Percentiles rank a stretch among this genome's conserved stretches.
These are phyloP conservation scores for Lachancea sp. DNA, from an alignment of 805 yeast genomes.

Conservation along the genomic window DNA sequence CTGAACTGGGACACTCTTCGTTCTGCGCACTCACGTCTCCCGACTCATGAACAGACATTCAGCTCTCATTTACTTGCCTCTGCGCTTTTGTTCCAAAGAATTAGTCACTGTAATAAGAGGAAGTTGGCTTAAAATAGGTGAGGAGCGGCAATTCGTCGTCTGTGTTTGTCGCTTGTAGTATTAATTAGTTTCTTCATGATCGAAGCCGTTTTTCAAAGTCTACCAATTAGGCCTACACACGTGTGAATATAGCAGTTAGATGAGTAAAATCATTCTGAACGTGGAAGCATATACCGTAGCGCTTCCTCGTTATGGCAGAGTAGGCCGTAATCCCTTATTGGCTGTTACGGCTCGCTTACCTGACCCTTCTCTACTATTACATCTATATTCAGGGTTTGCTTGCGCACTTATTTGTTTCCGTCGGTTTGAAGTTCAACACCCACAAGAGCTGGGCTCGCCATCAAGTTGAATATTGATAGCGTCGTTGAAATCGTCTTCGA, in stretches of 20 bases:
- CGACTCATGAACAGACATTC: slow-evolving; percentile 9
- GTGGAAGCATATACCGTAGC: no score
- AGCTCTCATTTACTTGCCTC: slow-evolving; percentile 8
- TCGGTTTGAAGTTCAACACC: slow-evolving; percentile 41
- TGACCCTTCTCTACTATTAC: slow-evolving; percentile 1
- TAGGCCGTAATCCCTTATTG: no score
- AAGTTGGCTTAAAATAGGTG: neutral
- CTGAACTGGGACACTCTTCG: neutral
- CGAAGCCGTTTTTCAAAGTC: no score
- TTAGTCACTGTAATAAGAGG: neutral
- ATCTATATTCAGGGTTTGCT: neutral
- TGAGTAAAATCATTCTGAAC: no score
- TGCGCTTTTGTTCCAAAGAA: no score
- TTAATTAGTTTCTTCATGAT: no score
- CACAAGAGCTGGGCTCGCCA: slow-evolving; percentile 69
- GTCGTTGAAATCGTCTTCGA: slow-evolving; percentile 89
- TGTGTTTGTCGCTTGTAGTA: no score
- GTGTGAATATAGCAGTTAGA: no score
- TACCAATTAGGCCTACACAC: no score
- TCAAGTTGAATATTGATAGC: slow-evolving; percentile 94
- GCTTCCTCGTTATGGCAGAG: no score
- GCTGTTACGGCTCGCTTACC: no score
- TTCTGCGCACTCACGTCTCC: slow-evolving; percentile 6
- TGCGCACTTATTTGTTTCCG: neutral
- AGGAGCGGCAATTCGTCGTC: no score